Conservation (phyloP, 73 alveolate species). For the Symbiodinium natans region DNA sequence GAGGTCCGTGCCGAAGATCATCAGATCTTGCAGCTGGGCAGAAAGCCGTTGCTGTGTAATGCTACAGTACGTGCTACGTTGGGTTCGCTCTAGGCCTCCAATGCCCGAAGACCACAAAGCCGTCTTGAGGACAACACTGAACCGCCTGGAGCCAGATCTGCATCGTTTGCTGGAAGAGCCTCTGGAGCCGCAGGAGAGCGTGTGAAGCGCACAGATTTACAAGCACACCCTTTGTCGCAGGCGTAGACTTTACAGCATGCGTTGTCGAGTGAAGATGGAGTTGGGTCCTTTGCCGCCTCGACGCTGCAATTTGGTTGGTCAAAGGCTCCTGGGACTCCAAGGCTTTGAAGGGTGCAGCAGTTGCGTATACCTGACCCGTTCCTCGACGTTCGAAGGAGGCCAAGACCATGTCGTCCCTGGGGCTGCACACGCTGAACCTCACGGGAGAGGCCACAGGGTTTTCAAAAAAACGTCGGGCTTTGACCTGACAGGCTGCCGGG, state of each 20-base stretch:
- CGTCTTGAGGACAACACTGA: background rate
- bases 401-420: background rate
- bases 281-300: too few relatives aligned
- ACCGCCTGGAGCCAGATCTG: background rate
- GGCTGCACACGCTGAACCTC: background rate
- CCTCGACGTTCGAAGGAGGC: too few relatives aligned
- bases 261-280: background rate
- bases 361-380: too few relatives aligned
- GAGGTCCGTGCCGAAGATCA: conserved; percentile 44
- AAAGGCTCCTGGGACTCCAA: too few relatives aligned
- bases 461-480: too few relatives aligned
- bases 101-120: too few relatives aligned
- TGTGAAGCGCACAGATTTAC: background rate
- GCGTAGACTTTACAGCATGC: background rate
- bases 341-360: too few relatives aligned
- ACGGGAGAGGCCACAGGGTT: background rate
- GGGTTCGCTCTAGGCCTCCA: too few relatives aligned
- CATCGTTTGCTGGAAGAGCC: background rate
- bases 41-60: too few relatives aligned
- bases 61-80: background rate
- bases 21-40: background rate
- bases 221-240: background rate
- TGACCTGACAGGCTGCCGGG: too few relatives aligned
- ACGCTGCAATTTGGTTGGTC: too few relatives aligned
- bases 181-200: background rate